Percentiles rank a stretch among this genome's conserved stretches.
These are phyloP conservation scores for Malassezia sp. DNA, from an alignment of 1,284 basidiomycete species.

Conservation along the genomic window DNA sequence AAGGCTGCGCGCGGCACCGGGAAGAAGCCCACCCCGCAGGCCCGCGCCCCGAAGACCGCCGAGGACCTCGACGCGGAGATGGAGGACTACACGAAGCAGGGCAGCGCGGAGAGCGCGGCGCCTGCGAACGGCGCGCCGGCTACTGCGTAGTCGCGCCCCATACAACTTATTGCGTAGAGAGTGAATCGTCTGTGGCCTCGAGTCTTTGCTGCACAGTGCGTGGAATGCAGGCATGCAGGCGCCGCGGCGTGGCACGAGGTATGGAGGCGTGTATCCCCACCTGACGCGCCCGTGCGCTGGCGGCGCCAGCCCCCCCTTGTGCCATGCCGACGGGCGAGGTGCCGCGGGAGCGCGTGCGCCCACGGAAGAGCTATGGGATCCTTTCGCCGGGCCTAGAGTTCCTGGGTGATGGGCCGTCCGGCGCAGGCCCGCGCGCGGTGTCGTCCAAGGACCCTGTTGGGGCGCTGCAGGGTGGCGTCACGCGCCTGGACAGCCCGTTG, in stretches of 20 bases:
- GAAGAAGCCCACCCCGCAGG: slow-evolving; percentile 35
- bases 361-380: no score
- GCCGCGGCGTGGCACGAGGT: neutral
- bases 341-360: neutral
- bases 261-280: neutral
- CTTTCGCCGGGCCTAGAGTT: no score
- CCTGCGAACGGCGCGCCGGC: slow-evolving; percentile 12
- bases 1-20: slow-evolving; percentile 50
- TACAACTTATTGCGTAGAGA: no score
- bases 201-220: no score
- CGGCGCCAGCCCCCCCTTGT: neutral
- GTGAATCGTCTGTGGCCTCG: no score
- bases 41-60: slow-evolving; percentile 52
- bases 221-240: neutral
- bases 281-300: neutral
- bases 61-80: slow-evolving; percentile 58
- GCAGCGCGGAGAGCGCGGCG: slow-evolving; percentile 16
- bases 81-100: slow-evolving; percentile 46
- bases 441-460: no score
- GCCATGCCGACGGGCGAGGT: neutral
- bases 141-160: no score
- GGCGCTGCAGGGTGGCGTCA: no score
- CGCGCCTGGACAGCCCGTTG: no score
- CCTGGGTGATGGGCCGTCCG: no score
- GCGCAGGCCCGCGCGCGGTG: no score